Conservation (phyloP, 1,284 basidiomycete genomes). For the Entoloma clypeatum region DNA sequence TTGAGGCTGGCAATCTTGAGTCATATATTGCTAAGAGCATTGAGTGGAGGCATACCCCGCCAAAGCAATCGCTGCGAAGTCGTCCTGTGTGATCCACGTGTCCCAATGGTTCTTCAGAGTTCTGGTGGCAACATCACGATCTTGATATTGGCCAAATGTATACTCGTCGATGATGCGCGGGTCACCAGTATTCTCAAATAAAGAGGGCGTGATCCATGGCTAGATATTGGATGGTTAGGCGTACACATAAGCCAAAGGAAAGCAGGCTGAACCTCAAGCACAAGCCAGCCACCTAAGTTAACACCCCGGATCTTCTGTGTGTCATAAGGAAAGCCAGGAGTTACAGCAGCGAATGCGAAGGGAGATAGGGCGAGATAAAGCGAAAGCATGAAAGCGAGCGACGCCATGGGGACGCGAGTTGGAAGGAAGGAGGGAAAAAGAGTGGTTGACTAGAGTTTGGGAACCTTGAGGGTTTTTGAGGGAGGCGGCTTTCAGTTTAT, state of each 20-base stretch:
- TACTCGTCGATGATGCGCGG: constrained; percentile 76
- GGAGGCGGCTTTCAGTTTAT: too few species aligned
- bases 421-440: too few species aligned
- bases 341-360: constrained; percentile 29
- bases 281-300: constrained; percentile 79
- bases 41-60: constrained; percentile 51
- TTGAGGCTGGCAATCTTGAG: constrained; percentile 51
- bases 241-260: not conserved
- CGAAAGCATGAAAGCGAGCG: constrained; percentile 13
- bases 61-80: constrained; percentile 69
- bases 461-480: too few species aligned
- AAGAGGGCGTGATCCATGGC: constrained; percentile 84
- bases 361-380: constrained; percentile 21
- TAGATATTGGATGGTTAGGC: constrained; percentile 9
- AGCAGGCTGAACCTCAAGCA: constrained; percentile 56
- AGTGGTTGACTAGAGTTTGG: too few species aligned
- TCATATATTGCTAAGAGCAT: constrained; percentile 18
- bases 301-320: constrained; percentile 64
- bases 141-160: constrained; percentile 73
- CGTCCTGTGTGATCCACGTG: constrained; percentile 76
- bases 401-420: constrained; percentile 16
- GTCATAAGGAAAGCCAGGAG: constrained; percentile 49
- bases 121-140: constrained; percentile 42
- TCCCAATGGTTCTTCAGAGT: constrained; percentile 71
- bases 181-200: constrained; percentile 80